Conservation (phyloP, 495 filamentous ascomycete genomes). For the Penicillium bialowiezense region DNA sequence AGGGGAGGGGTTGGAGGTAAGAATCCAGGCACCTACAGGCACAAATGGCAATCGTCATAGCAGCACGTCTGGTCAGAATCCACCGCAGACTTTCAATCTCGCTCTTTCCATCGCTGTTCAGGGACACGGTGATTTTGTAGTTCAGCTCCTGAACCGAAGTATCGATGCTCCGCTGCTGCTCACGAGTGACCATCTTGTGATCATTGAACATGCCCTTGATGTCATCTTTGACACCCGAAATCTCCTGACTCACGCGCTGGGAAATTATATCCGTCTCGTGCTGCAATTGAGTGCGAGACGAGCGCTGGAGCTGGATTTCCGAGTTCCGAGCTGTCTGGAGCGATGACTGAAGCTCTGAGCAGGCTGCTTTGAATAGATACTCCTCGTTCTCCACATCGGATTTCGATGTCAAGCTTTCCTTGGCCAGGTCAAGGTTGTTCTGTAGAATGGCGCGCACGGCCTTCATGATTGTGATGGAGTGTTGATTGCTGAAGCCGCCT, state of each 20-base stretch:
- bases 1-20: neutral
- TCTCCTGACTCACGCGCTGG: slow-evolving; percentile 78
- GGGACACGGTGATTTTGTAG: slow-evolving; percentile 83
- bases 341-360: slow-evolving; percentile 84
- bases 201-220: slow-evolving; percentile 96
- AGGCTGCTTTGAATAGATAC: slow-evolving; percentile 92
- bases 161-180: slow-evolving; percentile 80
- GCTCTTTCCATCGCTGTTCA: slow-evolving; percentile 83
- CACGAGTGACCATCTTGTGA: slow-evolving; percentile 83
- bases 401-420: slow-evolving; percentile 70
- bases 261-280: slow-evolving; percentile 91
- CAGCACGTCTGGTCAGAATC: slow-evolving; percentile 84
- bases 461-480: slow-evolving; percentile 84
- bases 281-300: slow-evolving; percentile 79
- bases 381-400: slow-evolving; percentile 82
- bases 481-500: slow-evolving; percentile 64
- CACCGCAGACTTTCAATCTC: slow-evolving; percentile 89
- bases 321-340: slow-evolving; percentile 54
- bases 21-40: slow-evolving; percentile 29
- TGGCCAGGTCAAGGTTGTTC: slow-evolving; percentile 75
- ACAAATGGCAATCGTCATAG: slow-evolving; percentile 65
- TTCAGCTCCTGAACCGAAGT: slow-evolving; percentile 85
- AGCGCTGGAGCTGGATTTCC: slow-evolving; percentile 65
- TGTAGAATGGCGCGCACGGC: slow-evolving; percentile 73
- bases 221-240: slow-evolving; percentile 77